Evolutionary conservation across 2,329 filamentous ascomycete genomes (phyloP).

Genomic region (Rutstroemia sp.): DNA sequence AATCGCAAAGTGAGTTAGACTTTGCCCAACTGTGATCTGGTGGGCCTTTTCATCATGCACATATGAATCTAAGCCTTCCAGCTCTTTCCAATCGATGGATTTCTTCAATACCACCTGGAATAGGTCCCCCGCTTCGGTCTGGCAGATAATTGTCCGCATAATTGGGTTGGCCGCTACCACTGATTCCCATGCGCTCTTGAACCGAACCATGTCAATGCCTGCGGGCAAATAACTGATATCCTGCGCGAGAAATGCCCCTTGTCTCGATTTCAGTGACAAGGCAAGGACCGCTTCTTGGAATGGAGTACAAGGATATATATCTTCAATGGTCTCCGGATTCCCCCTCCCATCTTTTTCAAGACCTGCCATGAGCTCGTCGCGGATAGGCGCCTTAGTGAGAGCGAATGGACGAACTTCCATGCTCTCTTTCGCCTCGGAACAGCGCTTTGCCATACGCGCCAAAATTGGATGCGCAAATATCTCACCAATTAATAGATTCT

Average conservation of each 20-base stretch:
- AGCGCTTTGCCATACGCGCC: constrained; percentile 36
- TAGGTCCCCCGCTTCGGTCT: neutral
- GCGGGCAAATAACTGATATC: constrained; percentile 8
- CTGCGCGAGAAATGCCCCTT: neutral
- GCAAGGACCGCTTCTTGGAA: constrained; percentile 28
- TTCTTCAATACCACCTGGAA: constrained; percentile 12
- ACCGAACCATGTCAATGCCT: constrained; percentile 14
- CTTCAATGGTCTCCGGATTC: constrained; percentile 23
- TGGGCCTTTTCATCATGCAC: constrained; percentile 29
- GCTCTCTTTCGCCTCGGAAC: neutral
- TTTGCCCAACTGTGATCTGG: constrained; percentile 31
- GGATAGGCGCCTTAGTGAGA: neutral
- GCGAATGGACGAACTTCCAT: neutral
- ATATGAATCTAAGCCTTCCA: constrained; percentile 5
- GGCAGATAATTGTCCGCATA: constrained; percentile 28
- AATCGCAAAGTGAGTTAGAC: constrained; percentile 29
- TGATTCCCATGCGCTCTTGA: constrained; percentile 23
- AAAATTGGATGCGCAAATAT: constrained; percentile 37
- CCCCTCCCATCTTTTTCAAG: neutral
- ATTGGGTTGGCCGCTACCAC: constrained; percentile 21
- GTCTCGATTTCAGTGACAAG: too few relatives aligned
- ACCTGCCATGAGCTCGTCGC: neutral
- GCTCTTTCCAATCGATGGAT: neutral
- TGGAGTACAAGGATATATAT: constrained; percentile 33
- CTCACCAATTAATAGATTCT: constrained; percentile 34